These are phyloP conservation scores for Artomyces pyxidatus DNA, from an alignment of 768 basidiomycete species.

Conservation along the genomic window DNA sequence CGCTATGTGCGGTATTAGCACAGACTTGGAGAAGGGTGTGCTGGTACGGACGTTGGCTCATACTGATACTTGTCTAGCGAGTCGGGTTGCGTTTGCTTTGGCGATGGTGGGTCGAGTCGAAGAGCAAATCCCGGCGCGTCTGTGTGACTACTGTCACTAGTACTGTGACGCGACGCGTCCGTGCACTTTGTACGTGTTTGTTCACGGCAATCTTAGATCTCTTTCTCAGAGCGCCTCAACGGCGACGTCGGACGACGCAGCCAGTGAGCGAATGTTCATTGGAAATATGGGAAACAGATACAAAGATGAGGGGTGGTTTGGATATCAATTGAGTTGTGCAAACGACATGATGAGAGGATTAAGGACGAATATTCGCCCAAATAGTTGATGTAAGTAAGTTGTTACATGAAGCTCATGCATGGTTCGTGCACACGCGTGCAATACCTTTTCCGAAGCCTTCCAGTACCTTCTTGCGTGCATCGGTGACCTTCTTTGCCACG, in stretches of 20 bases:
- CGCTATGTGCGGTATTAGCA: slow-evolving; percentile 15
- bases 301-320: too few species aligned
- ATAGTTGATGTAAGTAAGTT: too few species aligned
- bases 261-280: too few species aligned
- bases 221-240: neutral
- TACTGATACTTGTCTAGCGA: too few species aligned
- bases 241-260: too few species aligned
- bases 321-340: too few species aligned
- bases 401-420: too few species aligned
- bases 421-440: slow-evolving; percentile 37
- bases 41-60: slow-evolving; percentile 12
- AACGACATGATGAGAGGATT: too few species aligned
- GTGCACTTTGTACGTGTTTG: slow-evolving; percentile 15
- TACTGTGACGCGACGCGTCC: slow-evolving; percentile 8
- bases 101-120: neutral
- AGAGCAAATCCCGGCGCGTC: neutral
- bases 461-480: slow-evolving; percentile 61
- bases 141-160: too few species aligned
- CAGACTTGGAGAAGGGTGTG: slow-evolving; percentile 37
- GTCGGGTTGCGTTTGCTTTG: neutral
- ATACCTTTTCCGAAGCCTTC: slow-evolving; percentile 71
- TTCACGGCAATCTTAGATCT: neutral
- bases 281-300: too few species aligned
- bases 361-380: too few species aligned
- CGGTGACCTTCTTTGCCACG: slow-evolving; percentile 56